phyloP scores from a whole-genome alignment of 345 rosid species.

The Laguncularia racemosa region DNA sequence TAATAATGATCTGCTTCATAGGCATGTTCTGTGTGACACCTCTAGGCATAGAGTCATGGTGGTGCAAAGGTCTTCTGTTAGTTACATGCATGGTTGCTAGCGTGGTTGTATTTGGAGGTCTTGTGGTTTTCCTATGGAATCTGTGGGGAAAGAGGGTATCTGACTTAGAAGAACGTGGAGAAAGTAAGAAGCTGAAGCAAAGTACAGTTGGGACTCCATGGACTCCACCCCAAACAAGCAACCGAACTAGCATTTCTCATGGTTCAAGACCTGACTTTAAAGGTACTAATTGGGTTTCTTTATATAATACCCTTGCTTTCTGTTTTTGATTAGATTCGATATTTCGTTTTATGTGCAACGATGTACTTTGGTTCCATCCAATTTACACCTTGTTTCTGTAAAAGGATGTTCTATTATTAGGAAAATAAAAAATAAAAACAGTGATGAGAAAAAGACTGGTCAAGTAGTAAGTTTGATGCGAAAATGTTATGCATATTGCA shows the following conservation, averaged over 20 bases:
- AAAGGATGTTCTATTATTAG: too few relatives aligned
- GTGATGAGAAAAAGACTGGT: too few relatives aligned
- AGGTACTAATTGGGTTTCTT: slow-evolving; percentile 28
- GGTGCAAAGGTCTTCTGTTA: slow-evolving; percentile 77
- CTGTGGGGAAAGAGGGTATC: slow-evolving; percentile 38
- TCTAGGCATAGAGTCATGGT: slow-evolving; percentile 49
- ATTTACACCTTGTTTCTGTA: too few relatives aligned
- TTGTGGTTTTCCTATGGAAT: slow-evolving; percentile 64
- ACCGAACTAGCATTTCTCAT: slow-evolving; percentile 26
- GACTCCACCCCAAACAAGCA: slow-evolving; percentile 9
- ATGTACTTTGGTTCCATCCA: too few relatives aligned
- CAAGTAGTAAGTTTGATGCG: too few relatives aligned
- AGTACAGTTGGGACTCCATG: neutral
- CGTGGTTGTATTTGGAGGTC: slow-evolving; percentile 58
- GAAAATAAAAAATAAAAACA: too few relatives aligned
- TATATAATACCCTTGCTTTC: too few relatives aligned
- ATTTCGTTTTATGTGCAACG: neutral
- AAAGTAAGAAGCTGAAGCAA: neutral
- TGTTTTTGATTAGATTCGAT: neutral
- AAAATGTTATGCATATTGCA: too few relatives aligned
- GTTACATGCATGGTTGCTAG: slow-evolving; percentile 58
- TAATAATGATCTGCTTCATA: slow-evolving; percentile 29
- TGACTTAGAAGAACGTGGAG: slow-evolving; percentile 11
- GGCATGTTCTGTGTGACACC: slow-evolving; percentile 51
- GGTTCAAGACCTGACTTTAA: slow-evolving; percentile 81